Conservation (phyloP, 1,139 yeast species). For the Candida freyschussii region DNA sequence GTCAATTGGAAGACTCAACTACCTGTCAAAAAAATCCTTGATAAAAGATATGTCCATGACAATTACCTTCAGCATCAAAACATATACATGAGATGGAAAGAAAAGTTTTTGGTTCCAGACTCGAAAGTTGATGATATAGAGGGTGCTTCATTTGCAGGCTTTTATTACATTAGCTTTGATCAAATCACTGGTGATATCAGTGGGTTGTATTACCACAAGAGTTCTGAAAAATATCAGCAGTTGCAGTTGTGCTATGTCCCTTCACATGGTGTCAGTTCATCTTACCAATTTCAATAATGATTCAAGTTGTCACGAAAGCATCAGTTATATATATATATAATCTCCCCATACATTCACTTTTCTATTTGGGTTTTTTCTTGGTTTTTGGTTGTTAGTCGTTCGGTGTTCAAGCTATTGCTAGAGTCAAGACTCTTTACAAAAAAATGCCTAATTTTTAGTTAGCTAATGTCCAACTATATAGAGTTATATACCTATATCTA, state of each 20-base stretch:
- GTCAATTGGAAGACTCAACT: conserved; percentile 46
- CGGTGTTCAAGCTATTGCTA: too few relatives aligned
- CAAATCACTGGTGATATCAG: conserved; percentile 68
- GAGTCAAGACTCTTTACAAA: too few relatives aligned
- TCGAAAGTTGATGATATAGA: conserved; percentile 55
- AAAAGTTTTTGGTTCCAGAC: conserved; percentile 79
- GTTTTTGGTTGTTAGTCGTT: too few relatives aligned
- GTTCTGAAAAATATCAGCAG: conserved; percentile 74
- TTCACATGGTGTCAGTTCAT: conserved; percentile 34
- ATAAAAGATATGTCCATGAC: conserved; percentile 28
- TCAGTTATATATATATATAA: too few relatives aligned
- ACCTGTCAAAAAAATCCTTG: conserved; percentile 26
- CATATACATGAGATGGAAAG: conserved; percentile 94
- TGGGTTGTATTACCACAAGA: conserved; percentile 78
- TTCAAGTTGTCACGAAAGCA: too few relatives aligned
- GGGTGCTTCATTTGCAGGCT: conserved; percentile 91
- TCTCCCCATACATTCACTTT: too few relatives aligned
- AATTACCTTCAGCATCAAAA: conserved; percentile 40
- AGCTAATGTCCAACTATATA: too few relatives aligned
- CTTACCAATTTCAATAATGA: conserved; percentile 31
- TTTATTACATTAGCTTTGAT: conserved; percentile 80
- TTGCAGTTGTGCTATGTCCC: conserved; percentile 46
- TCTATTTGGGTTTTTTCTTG: too few relatives aligned
- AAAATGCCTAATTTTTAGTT: too few relatives aligned
- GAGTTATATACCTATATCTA: too few relatives aligned